A percentile compares a stretch with the other conserved stretches of the same genome.
Evolutionary conservation across 495 filamentous ascomycete genomes (phyloP).

Genomic region (Daldinia childiae): DNA sequence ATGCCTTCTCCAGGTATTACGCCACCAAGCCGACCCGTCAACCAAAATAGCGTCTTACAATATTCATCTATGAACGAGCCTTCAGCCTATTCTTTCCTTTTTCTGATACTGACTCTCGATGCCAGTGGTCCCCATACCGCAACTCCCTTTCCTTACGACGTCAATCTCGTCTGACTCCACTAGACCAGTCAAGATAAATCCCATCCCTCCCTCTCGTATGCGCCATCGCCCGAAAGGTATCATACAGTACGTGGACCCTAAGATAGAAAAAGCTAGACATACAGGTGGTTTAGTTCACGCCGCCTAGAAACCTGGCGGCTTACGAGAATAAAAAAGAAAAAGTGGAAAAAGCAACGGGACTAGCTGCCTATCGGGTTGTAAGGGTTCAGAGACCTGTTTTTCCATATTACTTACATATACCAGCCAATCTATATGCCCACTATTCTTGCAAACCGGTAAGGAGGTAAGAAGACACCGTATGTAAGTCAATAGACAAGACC

Average conservation of each 20-base stretch:
- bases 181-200: background rate
- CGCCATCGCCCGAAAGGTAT: background rate
- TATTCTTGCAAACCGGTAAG: background rate
- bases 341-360: background rate
- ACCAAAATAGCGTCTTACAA: background rate
- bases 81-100: slow-evolving; percentile 4
- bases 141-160: background rate
- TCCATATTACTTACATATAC: background rate
- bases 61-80: background rate
- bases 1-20: background rate
- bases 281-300: background rate
- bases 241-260: background rate
- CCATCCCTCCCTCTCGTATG: background rate
- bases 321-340: background rate
- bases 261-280: background rate
- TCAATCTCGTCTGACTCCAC: background rate
- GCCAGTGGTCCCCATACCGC: background rate
- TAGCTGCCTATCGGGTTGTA: background rate
- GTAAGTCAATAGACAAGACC: background rate
- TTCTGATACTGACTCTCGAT: background rate
- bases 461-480: background rate
- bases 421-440: background rate
- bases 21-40: background rate
- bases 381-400: background rate
- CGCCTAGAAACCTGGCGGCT: background rate